Base-by-base conservation (phyloP, 768 basidiomycete species). In the Lentinula sp. region DNA sequence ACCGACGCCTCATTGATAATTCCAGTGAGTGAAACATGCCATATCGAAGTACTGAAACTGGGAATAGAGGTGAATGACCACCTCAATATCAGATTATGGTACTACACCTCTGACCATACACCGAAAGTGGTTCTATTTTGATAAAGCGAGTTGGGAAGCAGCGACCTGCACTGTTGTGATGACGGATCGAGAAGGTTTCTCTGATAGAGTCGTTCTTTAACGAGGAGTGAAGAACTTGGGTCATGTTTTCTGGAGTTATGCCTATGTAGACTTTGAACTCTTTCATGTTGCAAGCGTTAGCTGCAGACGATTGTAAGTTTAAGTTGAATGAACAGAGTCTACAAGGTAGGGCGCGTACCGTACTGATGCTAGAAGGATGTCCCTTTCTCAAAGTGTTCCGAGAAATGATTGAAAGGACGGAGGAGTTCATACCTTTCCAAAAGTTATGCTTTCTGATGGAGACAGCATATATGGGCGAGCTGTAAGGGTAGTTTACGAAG, bases 241-340 rank as follows among this genome's bases (percentile, higher is more conserved):
- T 82, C 82, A 93, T 81, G 66, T 82, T 80, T 65, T 89, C 85
- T 62, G 83, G 78, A 23, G 80, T 78, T 42, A 80, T 72, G 5
- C 90, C 91, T 18, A 86, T 81, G 61, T 82, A 85, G 10, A 92
- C 68, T 69, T 86, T 87, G 76, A 93, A 88, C 60, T 91, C 88
- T 68, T 89, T 90, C 85, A 89, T 86, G 66, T 91, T 91, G 68
- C 91, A 93, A 35, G 89, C 89, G 71, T 92, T 90, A 18, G 81
- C 90, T 92, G 62, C n/a, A 61, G n/a, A 48, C 4, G 18, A 62
- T 13, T 13, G 7, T 11, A 46, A 18, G n/a, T 65, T 67, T 53
- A 37, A 21, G 45, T 21, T 34, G 13, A 50, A 61, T 62, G 39
- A 45, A 40, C 32, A 39, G 55, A 56, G 53, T 34, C 57, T 46